Percentiles rank a stretch among this genome's conserved stretches.
Conservation (phyloP, 2,329 filamentous ascomycete genomes). For the Scolecobasidium constrictum region DNA sequence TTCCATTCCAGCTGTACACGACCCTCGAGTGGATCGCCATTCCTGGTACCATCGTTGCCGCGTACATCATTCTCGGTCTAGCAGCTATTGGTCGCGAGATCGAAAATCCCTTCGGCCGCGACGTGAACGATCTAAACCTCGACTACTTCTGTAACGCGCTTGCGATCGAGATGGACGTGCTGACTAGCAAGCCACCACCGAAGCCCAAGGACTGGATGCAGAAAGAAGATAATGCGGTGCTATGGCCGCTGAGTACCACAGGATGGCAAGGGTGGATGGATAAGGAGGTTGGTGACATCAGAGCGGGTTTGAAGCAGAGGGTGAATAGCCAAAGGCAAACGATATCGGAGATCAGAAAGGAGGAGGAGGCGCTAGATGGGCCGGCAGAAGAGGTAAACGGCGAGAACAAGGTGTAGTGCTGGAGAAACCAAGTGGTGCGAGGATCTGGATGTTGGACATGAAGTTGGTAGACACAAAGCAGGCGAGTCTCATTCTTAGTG, state of each 20-base stretch:
- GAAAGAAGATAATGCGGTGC: constrained; percentile 38
- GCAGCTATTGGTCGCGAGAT: constrained; percentile 68
- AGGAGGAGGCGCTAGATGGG: constrained; percentile 24
- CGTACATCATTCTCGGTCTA: constrained; percentile 76
- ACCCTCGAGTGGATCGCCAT: constrained; percentile 64
- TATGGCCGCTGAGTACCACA: constrained; percentile 44
- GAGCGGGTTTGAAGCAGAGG: constrained; percentile 32
- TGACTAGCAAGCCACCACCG: constrained; percentile 49
- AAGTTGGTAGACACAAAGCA: too few relatives aligned
- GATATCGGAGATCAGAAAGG: constrained; percentile 2
- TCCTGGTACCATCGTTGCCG: constrained; percentile 53
- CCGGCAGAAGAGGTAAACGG: too few relatives aligned
- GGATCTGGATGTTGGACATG: too few relatives aligned
- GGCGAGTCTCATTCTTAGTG: too few relatives aligned
- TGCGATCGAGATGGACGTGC: constrained; percentile 61
- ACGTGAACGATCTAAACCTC: constrained; percentile 72
- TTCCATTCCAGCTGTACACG: constrained; percentile 68
- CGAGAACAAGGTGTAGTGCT: too few relatives aligned
- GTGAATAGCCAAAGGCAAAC: too few relatives aligned
- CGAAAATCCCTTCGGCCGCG: constrained; percentile 74
- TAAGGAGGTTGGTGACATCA: constrained; percentile 28
- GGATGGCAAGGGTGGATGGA: constrained; percentile 27
- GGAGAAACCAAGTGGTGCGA: too few relatives aligned
- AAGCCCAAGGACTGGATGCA: constrained; percentile 41
- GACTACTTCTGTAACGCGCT: constrained; percentile 69